Conservation (phyloP, 495 filamentous ascomycete species). For the Cercophora samala region DNA sequence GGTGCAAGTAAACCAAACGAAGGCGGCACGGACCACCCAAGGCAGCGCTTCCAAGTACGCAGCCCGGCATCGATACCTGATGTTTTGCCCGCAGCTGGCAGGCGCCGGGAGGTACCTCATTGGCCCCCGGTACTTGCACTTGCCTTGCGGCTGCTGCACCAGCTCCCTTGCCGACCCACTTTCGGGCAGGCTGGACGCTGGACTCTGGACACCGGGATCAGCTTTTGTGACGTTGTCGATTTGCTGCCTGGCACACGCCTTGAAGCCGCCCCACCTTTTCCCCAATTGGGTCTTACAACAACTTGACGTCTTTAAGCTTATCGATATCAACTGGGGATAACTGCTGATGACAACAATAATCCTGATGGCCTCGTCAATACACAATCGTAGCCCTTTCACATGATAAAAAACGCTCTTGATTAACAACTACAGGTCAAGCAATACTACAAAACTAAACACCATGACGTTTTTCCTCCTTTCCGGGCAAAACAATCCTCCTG, state of each 20-base stretch:
- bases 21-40: conserved; percentile 24
- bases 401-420: background rate
- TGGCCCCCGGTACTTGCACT: conserved; percentile 15
- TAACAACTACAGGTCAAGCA: background rate
- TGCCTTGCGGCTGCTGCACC: conserved; percentile 2
- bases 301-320: conserved; percentile 1
- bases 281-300: conserved; percentile 6
- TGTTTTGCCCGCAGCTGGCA: background rate
- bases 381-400: background rate
- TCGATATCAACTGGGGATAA: no score
- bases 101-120: conserved; percentile 13
- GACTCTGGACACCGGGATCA: background rate
- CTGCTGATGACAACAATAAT: background rate
- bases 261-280: conserved; percentile 10
- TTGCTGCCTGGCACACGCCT: conserved; percentile 41
- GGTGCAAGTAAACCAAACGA: conserved; percentile 32
- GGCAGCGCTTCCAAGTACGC: conserved; percentile 22
- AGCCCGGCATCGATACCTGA: conserved; percentile 12
- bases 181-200: conserved; percentile 17
- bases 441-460: background rate
- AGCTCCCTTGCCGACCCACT: conserved; percentile 14
- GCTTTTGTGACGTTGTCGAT: conserved; percentile 37
- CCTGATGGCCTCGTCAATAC: no score
- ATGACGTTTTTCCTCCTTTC: background rate
- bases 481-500: no score